Evolutionary conservation across 2,329 filamentous ascomycete genomes (phyloP).

Genomic region (Helicocarpus griseus): DNA sequence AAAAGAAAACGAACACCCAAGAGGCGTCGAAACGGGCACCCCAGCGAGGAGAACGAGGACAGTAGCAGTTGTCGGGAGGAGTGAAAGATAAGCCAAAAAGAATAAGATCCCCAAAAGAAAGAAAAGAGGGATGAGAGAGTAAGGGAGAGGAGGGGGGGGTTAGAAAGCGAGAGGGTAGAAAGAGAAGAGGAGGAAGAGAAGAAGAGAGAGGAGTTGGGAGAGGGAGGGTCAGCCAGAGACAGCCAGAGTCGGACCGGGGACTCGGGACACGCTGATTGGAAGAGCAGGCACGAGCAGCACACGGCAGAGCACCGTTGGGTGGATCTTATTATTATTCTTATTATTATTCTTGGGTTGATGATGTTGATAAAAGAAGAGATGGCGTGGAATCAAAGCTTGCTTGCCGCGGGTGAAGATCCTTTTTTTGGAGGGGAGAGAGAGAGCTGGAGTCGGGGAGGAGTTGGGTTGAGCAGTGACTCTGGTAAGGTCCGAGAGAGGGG

Average conservation of each 20-base stretch:
- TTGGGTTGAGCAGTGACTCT: no score
- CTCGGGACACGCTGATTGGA: not conserved
- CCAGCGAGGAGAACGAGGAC: not conserved
- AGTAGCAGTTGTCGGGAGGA: not conserved
- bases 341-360: no score
- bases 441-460: not conserved
- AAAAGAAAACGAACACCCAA: not conserved
- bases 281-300: not conserved
- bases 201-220: slow-evolving; percentile 1
- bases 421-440: not conserved
- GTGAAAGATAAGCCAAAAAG: not conserved
- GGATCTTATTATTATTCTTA: no score
- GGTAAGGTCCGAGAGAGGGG: not conserved
- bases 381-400: no score
- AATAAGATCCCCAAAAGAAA: not conserved
- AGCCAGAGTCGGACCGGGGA: not conserved
- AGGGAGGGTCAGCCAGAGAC: not conserved
- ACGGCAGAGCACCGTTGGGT: not conserved
- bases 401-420: no score
- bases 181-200: slow-evolving; percentile 10
- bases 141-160: not conserved
- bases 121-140: not conserved
- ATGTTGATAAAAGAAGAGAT: no score
- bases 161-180: slow-evolving; percentile 5
- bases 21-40: no score